Evolutionary conservation across 1,284 basidiomycete genomes (phyloP), one percentile per base, ranked within the genome.

Genomic region (Pulchroboletus neoregius): DNA sequence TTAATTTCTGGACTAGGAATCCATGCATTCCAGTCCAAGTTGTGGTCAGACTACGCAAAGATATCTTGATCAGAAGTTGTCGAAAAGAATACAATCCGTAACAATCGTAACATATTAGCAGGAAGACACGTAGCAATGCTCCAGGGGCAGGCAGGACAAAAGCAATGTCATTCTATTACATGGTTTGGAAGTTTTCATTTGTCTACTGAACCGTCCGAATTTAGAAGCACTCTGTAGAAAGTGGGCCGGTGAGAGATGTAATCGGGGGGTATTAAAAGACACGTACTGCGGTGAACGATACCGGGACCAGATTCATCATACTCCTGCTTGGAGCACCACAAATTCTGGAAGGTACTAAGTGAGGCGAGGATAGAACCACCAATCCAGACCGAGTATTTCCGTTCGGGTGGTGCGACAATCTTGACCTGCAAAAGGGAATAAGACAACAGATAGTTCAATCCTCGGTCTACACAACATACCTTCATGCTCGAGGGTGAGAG

Each of bases 301-400:
- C 79, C 85, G 45, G 87, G 88, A 47, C 89, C 89, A 48, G 80
- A 82, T 73, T 94, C 91, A 68, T 94, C 90, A 72, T 92, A 92
- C 70, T 90, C 87, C 67, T 93, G 88, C 78, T 94, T 94, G 55
- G 88, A 89, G 77, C 86, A 87, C 91, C 90, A 92, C 63, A 91
- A 70, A 66, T 86, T 87, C 79, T 96, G 94, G 92, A 97, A 97
- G 56, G 94, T 97, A 60, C 84, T 89, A 49, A 97, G 84, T 49
- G 94, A 96, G 31, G 93, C 92, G 51, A 97, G 78, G 70, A 98
- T 98, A 55, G 93, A 96, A 63, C 95, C 94, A 81, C 95, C 94
- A 66, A 98, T 98, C 94, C 94, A 98, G 73, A 96, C 94, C 46
- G 90, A 91, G 80, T 91, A 92, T 71, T 92, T 94, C 64, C 92